Evolutionary conservation across 768 basidiomycete genomes (phyloP).

Genomic region (Leccinum sublutescens): DNA sequence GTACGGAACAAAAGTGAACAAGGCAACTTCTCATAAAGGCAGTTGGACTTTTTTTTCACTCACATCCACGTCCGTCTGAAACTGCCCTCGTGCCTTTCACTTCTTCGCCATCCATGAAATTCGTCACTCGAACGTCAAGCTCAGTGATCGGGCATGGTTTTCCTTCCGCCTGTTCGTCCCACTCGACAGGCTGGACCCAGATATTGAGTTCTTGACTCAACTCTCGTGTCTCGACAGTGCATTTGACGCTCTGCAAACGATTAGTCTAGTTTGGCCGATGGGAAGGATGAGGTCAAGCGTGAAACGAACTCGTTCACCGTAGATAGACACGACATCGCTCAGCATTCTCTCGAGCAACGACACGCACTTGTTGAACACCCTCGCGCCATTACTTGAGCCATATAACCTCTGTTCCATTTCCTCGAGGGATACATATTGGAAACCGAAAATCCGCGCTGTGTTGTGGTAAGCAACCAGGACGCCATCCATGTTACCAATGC

Average conservation of each 20-base stretch:
- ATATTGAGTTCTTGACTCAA: constrained; percentile 47
- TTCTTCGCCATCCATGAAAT: constrained; percentile 41
- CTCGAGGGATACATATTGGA: constrained; percentile 84
- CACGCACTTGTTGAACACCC: constrained; percentile 75
- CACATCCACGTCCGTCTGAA: constrained; percentile 19
- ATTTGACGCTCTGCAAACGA: constrained; percentile 47
- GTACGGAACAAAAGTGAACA: constrained; percentile 1
- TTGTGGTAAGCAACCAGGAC: constrained; percentile 89
- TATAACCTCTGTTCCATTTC: constrained; percentile 88
- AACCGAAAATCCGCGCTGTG: constrained; percentile 83
- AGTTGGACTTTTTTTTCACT: neutral
- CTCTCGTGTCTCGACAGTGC: constrained; percentile 59
- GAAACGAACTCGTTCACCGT: constrained; percentile 61
- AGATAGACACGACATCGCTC: constrained; percentile 53
- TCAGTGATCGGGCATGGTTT: constrained; percentile 49
- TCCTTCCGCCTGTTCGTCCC: constrained; percentile 37
- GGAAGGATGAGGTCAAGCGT: neutral
- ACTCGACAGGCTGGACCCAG: constrained; percentile 64
- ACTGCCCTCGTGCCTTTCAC: constrained; percentile 39
- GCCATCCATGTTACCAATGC: constrained; percentile 97
- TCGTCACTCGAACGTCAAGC: constrained; percentile 50
- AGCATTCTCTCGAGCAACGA: constrained; percentile 65
- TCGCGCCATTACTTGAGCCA: constrained; percentile 55
- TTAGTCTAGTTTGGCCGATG: neutral
- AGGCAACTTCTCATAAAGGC: neutral